Percentiles rank a stretch among this genome's conserved stretches.
Conservation (phyloP, 2,329 filamentous ascomycete genomes). For the Pseudogymnoascus sp. region DNA sequence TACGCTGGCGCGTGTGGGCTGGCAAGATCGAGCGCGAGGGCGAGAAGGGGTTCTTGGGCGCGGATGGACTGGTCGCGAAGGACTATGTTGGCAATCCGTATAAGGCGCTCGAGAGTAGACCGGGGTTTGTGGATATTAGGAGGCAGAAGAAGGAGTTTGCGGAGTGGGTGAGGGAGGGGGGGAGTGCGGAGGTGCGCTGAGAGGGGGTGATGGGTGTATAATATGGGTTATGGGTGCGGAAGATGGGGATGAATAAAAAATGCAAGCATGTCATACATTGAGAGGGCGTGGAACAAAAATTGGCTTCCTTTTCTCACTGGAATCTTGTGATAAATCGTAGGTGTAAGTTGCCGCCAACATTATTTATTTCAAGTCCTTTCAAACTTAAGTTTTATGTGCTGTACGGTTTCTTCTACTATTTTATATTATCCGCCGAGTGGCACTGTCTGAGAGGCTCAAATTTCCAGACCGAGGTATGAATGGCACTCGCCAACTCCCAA, state of each 20-base stretch:
- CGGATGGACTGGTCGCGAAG: slow-evolving; percentile 57
- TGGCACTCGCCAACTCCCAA: not conserved
- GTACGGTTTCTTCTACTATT: not conserved
- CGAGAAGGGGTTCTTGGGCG: slow-evolving; percentile 45
- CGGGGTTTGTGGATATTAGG: slow-evolving; percentile 82
- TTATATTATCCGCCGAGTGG: not conserved
- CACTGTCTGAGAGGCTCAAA: not conserved
- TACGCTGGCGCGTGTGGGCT: slow-evolving; percentile 74
- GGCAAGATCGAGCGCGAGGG: slow-evolving; percentile 76
- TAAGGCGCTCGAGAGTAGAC: slow-evolving; percentile 64
- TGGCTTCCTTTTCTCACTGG: not conserved
- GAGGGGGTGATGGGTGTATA: not conserved
- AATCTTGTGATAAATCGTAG: not conserved
- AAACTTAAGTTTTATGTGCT: not conserved
- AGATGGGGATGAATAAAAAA: slow-evolving; percentile 8
- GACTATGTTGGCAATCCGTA: slow-evolving; percentile 73
- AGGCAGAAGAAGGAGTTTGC: slow-evolving; percentile 71
- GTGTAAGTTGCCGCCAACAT: not conserved
- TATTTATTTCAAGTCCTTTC: not conserved
- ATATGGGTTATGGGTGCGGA: not conserved
- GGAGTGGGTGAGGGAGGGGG: slow-evolving; percentile 52
- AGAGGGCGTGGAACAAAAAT: not conserved
- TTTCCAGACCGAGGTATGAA: not conserved
- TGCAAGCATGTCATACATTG: not conserved
- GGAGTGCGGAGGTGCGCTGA: slow-evolving; percentile 11